These are phyloP conservation scores for Xerocomus brunneocitrinus DNA, from an alignment of 768 basidiomycete genomes.

Conservation along the genomic window DNA sequence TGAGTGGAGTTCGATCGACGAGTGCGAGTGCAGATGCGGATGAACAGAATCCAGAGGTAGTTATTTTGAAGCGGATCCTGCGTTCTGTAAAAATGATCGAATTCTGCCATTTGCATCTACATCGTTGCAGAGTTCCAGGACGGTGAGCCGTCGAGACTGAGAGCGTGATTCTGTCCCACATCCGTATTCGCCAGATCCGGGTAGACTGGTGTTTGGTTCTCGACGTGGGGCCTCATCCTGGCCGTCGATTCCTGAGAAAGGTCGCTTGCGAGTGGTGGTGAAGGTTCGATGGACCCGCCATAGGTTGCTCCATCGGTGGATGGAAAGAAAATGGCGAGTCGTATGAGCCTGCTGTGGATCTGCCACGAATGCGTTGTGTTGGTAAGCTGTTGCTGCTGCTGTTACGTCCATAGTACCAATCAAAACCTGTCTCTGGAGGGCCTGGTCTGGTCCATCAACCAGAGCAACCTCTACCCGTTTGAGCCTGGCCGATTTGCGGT, in stretches of 20 bases:
- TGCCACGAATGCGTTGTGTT: constrained; percentile 26
- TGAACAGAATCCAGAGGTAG: constrained; percentile 44
- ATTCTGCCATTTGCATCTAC: constrained; percentile 41
- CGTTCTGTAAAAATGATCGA: constrained; percentile 44
- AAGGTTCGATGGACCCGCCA: constrained; percentile 30
- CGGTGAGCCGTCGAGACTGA: constrained; percentile 72
- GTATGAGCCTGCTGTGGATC: constrained; percentile 32
- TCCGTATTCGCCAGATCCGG: constrained; percentile 46
- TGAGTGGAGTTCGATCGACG: constrained; percentile 41
- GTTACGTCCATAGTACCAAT: constrained; percentile 35
- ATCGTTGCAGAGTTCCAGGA: constrained; percentile 90
- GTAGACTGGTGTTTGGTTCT: constrained; percentile 29
- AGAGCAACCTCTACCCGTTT: constrained; percentile 13
- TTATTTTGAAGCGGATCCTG: constrained; percentile 33
- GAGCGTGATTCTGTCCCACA: constrained; percentile 74
- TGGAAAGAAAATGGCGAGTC: constrained; percentile 81
- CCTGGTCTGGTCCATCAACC: too few relatives aligned
- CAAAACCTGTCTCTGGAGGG: too few relatives aligned
- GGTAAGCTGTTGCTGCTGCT: constrained; percentile 29
- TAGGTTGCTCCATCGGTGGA: constrained; percentile 39
- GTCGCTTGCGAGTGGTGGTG: constrained; percentile 54
- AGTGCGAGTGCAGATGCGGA: constrained; percentile 46
- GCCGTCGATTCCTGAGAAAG: constrained; percentile 55
- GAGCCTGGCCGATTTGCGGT: constrained; percentile 65
- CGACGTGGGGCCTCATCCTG: constrained; percentile 40